Conservation (phyloP, 1,284 basidiomycete genomes). For the Trichosporon sp. region DNA sequence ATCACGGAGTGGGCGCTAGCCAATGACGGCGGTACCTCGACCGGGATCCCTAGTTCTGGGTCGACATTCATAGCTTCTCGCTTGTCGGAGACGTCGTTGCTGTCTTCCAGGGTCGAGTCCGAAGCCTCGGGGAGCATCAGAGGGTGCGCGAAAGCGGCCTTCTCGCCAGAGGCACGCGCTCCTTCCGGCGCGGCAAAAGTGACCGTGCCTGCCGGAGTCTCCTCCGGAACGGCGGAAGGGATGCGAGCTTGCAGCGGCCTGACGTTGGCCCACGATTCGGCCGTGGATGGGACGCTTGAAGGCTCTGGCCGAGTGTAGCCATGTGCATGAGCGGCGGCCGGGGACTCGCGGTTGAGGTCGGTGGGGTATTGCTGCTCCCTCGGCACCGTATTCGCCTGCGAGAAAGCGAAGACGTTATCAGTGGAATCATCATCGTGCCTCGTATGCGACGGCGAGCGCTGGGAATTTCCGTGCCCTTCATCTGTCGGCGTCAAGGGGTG, state of each 20-base stretch:
- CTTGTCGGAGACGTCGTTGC: neutral
- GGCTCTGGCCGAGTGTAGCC: neutral
- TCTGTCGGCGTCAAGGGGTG: neutral
- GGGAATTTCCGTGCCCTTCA: neutral
- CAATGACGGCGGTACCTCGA: neutral
- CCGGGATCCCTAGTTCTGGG: neutral
- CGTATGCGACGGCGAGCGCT: neutral
- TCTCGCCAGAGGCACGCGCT: neutral
- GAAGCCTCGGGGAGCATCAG: neutral
- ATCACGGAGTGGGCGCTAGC: neutral
- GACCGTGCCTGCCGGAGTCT: neutral
- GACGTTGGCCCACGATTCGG: neutral
- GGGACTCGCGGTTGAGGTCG: neutral
- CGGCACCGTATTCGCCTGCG: conserved; percentile 17
- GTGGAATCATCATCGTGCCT: conserved; percentile 22
- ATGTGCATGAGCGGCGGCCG: neutral
- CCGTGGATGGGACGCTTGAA: conserved; percentile 20
- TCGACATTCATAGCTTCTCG: neutral
- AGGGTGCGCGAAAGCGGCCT: neutral
- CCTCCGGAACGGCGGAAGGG: neutral
- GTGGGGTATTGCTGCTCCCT: neutral
- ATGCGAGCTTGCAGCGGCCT: neutral
- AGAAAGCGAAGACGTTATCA: conserved; percentile 43
- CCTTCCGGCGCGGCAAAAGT: neutral
- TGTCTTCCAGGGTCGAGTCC: neutral